These are phyloP conservation scores for Vaccinium corymbosum DNA, from an alignment of 148 eudicot species.

Conservation along the genomic window DNA sequence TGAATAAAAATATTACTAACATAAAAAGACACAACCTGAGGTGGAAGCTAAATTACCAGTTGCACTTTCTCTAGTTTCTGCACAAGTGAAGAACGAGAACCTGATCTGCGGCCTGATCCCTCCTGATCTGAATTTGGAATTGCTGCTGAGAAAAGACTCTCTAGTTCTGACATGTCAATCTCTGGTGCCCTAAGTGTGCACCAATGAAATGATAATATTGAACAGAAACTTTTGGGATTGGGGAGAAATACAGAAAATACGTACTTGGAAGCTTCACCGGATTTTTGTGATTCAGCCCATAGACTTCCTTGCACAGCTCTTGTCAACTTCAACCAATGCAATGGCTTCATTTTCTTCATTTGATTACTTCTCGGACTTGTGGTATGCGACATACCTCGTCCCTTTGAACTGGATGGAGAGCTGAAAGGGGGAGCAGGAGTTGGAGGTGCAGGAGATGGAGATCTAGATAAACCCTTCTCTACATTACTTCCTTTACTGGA, in stretches of 20 bases:
- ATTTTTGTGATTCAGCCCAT: conserved; percentile 86
- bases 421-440: conserved; percentile 52
- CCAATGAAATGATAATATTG: conserved; percentile 9
- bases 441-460: conserved; percentile 30
- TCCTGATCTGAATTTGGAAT: conserved; percentile 52
- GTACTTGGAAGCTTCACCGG: conserved; percentile 65
- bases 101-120: conserved; percentile 42
- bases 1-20: neutral
- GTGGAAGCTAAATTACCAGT: conserved; percentile 40
- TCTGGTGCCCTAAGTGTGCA: conserved; percentile 65
- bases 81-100: conserved; percentile 35
- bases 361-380: conserved; percentile 40
- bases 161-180: conserved; percentile 89
- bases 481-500: conserved; percentile 22
- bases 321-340: conserved; percentile 85
- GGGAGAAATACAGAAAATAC: conserved; percentile 19
- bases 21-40: neutral
- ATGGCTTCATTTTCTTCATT: conserved; percentile 74
- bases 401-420: conserved; percentile 40
- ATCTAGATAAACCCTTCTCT: conserved; percentile 1
- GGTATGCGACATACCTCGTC: conserved; percentile 39
- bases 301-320: conserved; percentile 94
- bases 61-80: conserved; percentile 75
- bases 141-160: conserved; percentile 75
- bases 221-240: neutral